Evolutionary conservation across 495 filamentous ascomycete genomes (phyloP), one percentile per base, ranked within the genome.

Genomic region (Talaromyces trachyspermus): DNA sequence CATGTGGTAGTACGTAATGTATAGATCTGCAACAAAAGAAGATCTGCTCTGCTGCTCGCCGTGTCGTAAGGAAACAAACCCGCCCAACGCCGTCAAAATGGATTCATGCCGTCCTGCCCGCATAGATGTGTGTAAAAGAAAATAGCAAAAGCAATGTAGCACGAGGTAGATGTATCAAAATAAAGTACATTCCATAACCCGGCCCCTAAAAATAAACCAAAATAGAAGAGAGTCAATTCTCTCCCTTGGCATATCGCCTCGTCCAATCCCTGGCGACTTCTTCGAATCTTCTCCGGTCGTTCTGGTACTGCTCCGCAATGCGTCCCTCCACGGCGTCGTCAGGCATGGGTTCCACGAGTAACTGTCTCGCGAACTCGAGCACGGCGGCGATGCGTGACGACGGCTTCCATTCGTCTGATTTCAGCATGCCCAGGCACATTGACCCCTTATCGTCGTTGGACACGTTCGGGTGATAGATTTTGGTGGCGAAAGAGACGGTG

Each of bases 401-500:
- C 1, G 92, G 92, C 74, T 98, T 98, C 94, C 94, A 98, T 58
- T 89, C 84, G 49, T 96, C 94, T 18, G 81, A 54, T 48, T 89
- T 84, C 51, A 98, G 77, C 66, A 95, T 81, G 8, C 82, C 85
- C 26, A 98, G 76, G 64, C 92, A 98, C 85, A 98, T 95, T 59
- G 74, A 80, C 7, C 92, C 92, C 48, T 85, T 84, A 53, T 83
- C 83, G 65, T 97, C 94, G 74, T 95, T 95, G 59, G 86, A 89
- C 37, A 98, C 81, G 68, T 98, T 98, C 11, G 94, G 94, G 75
- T 98, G 92, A 74, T 95, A 98, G 69, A 98, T 88, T 61, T 92
- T 95, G 30, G 92, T 98, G 43, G 78, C 75, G 79, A 97, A 98
- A 55, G 72, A 83, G 52, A 98, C 76, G 26, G 71, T 74, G 0